Conservation (phyloP, 2,329 filamentous ascomycete genomes). For the Hypoxylon sp. region DNA sequence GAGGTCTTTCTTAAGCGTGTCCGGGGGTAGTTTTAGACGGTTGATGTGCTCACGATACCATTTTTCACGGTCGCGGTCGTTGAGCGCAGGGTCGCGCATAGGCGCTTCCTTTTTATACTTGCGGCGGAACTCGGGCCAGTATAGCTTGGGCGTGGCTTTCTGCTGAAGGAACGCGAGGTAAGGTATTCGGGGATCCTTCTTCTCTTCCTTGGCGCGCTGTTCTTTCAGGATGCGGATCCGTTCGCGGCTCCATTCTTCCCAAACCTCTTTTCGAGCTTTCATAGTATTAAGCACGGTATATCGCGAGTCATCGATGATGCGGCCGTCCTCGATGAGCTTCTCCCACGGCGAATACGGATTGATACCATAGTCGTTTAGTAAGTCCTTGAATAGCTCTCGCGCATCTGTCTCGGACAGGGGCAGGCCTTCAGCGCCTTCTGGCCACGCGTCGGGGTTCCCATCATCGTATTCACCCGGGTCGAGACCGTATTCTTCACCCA, state of each 20-base stretch:
- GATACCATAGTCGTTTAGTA: slow-evolving; percentile 85
- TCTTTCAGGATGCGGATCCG: slow-evolving; percentile 81
- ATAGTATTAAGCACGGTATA: slow-evolving; percentile 89
- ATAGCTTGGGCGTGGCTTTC: slow-evolving; percentile 89
- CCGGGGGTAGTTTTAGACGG: slow-evolving; percentile 75
- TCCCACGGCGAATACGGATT: slow-evolving; percentile 95
- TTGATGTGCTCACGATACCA: slow-evolving; percentile 81
- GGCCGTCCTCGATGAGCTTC: slow-evolving; percentile 85
- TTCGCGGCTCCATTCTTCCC: slow-evolving; percentile 85
- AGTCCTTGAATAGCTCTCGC: slow-evolving; percentile 82
- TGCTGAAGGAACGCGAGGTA: slow-evolving; percentile 87
- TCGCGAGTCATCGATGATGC: slow-evolving; percentile 85
- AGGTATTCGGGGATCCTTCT: slow-evolving; percentile 84
- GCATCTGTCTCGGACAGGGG: slow-evolving; percentile 83
- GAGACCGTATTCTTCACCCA: slow-evolving; percentile 87
- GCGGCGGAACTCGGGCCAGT: slow-evolving; percentile 96
- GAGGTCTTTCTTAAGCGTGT: slow-evolving; percentile 79
- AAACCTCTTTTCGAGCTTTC: slow-evolving; percentile 84
- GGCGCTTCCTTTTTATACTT: slow-evolving; percentile 87
- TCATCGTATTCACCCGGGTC: slow-evolving; percentile 84
- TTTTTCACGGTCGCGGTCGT: slow-evolving; percentile 85
- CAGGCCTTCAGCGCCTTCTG: slow-evolving; percentile 79
- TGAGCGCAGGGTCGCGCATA: slow-evolving; percentile 81
- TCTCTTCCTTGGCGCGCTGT: slow-evolving; percentile 80
- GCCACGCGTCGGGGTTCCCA: slow-evolving; percentile 72